Evolutionary conservation across 2,329 filamentous ascomycete genomes (phyloP), one percentile per base, ranked within the genome.

Genomic region (Pseudocercospora cruenta): DNA sequence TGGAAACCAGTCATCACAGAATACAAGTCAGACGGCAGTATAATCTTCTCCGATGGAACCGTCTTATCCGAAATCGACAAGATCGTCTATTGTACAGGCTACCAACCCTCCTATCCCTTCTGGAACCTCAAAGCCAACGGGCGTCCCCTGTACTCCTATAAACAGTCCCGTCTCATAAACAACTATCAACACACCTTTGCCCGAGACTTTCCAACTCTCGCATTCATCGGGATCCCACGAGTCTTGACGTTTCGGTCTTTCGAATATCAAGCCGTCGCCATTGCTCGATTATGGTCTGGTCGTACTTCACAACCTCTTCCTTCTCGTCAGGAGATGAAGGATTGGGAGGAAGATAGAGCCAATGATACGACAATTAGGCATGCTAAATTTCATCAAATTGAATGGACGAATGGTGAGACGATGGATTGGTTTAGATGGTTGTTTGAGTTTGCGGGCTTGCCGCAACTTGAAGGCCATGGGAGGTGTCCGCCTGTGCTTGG

Each of bases 141-240:
- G 0, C 63, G 72, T 0, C 71, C 77, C 0, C 67, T 88, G 1
- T 88, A 78, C 71, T 82, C 87, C 71, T 87, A 88, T 69, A 65
- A 73, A 1, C 65, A 73, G 0, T 80, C 81, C 28, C 82, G 80
- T 21, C 73, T 87, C 1, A 63, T 79, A 0, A 79, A 80, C 0
- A 80, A 69, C 2, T 88, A 86, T 69, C 80, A 79, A 75, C 85
- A 87, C 70, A 86, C 84, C 0, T 87, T 87, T 73, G 80, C 85
- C 58, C 80, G 78, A 1, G 79, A 82, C 22, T 81, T 82, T 47
- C 74, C 80, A 0, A 84, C 82, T 0, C 74, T 88, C 0, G 86
- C 79, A 0, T 76, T 86, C 10, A 80, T 87, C 0, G 86, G 86
- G 0, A 71, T 86, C 5, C 85, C 84, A 1, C 80, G 84, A 0